Evolutionary conservation across 2,329 filamentous ascomycete species (phyloP).

Genomic region (Exserohilum rostratum): DNA sequence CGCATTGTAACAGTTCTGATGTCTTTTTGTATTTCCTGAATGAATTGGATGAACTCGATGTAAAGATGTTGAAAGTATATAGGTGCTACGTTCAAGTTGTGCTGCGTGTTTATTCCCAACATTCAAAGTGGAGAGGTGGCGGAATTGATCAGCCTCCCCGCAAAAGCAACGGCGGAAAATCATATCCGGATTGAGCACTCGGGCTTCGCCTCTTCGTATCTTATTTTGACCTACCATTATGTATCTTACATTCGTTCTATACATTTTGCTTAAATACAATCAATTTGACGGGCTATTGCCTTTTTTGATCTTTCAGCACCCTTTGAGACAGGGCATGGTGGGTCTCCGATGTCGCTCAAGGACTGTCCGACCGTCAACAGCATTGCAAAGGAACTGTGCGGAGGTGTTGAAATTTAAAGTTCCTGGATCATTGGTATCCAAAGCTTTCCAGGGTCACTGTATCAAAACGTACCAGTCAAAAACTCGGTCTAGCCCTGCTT

Average conservation of each 20-base stretch:
- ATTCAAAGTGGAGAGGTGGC: background rate
- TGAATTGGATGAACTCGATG: background rate
- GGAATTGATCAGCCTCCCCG: background rate
- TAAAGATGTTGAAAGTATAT: background rate
- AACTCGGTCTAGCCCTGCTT: no score
- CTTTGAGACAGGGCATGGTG: no score
- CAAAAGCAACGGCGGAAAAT: background rate
- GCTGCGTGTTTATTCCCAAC: background rate
- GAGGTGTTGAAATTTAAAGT: no score
- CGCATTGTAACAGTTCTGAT: conserved; percentile 21
- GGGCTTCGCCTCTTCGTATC: background rate
- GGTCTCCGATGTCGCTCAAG: no score
- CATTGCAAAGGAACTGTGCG: no score
- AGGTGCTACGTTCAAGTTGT: background rate
- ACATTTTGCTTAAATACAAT: background rate
- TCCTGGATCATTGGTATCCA: no score
- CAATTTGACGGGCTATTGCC: background rate
- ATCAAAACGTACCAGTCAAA: no score
- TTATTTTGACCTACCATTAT: background rate
- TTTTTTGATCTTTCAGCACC: no score
- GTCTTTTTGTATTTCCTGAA: background rate
- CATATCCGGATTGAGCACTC: background rate
- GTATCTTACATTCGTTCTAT: background rate
- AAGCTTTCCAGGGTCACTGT: no score
- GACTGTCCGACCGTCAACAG: no score